phyloP scores from a whole-genome alignment of 176 grass and related monocot species.

The Guadua angustifolia region DNA sequence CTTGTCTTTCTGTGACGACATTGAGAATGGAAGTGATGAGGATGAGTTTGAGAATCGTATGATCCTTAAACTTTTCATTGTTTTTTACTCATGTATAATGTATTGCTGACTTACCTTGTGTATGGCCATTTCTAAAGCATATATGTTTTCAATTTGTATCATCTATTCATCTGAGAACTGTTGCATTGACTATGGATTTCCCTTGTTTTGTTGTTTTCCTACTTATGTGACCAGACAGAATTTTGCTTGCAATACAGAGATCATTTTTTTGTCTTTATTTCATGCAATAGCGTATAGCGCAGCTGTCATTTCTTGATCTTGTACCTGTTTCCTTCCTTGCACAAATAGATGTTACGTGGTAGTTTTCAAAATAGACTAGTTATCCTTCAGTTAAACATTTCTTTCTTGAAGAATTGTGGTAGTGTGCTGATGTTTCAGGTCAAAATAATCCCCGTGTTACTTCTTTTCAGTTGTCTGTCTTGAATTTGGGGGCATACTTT shows the following conservation, averaged over 20 bases:
- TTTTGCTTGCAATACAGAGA: not conserved
- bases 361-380: not conserved
- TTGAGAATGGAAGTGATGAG: slow-evolving; percentile 86
- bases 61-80: slow-evolving; percentile 30
- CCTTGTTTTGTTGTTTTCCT: not conserved
- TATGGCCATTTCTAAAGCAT: slow-evolving; percentile 1
- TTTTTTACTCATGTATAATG: slow-evolving; percentile 21
- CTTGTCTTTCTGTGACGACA: slow-evolving; percentile 79
- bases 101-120: not conserved
- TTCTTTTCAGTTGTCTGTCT: not conserved
- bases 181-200: slow-evolving; percentile 3
- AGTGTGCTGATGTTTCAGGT: not conserved
- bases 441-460: not conserved
- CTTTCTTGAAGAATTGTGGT: not conserved
- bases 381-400: not conserved
- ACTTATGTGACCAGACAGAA: not conserved
- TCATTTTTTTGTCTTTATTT: slow-evolving; percentile 26
- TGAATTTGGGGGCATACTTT: not conserved
- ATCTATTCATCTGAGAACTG: not conserved
- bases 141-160: not conserved
- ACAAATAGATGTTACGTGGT: not conserved
- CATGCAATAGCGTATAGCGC: slow-evolving; percentile 7
- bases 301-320: not conserved
- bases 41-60: slow-evolving; percentile 81
- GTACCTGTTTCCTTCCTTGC: not conserved